phyloP scores from a whole-genome alignment of 2,329 filamentous ascomycete species.

The Cladosporium colombiae region DNA sequence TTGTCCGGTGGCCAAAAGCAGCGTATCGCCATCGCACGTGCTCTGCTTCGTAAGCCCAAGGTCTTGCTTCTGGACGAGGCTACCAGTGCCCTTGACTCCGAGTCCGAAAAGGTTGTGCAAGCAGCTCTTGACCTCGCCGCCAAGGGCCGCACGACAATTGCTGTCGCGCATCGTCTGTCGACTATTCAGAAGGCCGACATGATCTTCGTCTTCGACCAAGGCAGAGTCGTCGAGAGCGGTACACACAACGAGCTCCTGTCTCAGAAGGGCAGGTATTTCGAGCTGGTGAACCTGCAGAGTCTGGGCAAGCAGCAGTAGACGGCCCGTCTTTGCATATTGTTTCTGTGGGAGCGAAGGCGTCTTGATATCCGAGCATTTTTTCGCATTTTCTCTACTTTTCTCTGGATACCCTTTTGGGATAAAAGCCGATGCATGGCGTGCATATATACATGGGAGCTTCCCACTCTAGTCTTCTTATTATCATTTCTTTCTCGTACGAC shows the following conservation, averaged over 20 bases:
- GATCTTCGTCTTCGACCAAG: constrained; percentile 96
- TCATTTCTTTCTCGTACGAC: not conserved
- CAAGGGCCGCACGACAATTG: constrained; percentile 74
- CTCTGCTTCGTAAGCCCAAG: constrained; percentile 85
- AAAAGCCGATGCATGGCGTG: not conserved
- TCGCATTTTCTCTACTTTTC: not conserved
- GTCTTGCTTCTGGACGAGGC: constrained; percentile 83
- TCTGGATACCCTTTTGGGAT: not conserved
- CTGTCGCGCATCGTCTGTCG: constrained; percentile 86
- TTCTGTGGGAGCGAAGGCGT: not conserved
- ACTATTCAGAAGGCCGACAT: constrained; percentile 94
- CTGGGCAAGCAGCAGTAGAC: constrained; percentile 28
- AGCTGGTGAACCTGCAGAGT: constrained; percentile 42
- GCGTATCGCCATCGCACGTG: constrained; percentile 88
- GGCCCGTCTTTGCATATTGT: not conserved
- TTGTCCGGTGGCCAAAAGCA: constrained; percentile 93
- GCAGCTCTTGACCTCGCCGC: constrained; percentile 78
- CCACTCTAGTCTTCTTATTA: not conserved
- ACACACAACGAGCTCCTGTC: constrained; percentile 64
- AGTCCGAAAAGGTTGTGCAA: constrained; percentile 78
- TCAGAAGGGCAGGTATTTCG: constrained; percentile 44
- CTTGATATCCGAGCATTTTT: too few relatives aligned
- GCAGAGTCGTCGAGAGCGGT: constrained; percentile 80
- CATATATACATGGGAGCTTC: not conserved
- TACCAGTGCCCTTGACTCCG: constrained; percentile 66